Conservation (phyloP, 768 basidiomycete genomes). For the Boletales sp. region DNA sequence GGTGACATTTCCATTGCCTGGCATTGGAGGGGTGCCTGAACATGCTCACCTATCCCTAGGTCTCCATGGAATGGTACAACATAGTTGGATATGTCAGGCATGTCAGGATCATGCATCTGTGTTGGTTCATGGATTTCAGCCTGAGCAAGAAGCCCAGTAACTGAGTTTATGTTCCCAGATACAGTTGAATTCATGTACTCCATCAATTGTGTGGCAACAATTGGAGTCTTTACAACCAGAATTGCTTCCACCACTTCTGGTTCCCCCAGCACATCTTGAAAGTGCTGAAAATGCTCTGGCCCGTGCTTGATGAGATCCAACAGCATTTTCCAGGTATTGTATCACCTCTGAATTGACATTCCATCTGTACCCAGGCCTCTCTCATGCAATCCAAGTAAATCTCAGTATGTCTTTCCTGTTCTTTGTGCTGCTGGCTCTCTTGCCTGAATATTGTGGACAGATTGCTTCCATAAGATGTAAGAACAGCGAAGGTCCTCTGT, state of each 20-base stretch:
- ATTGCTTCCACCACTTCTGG: neutral
- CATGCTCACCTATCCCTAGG: neutral
- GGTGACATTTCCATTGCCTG: slow-evolving; percentile 5
- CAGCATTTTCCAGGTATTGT: neutral
- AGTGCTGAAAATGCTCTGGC: neutral
- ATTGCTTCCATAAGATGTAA: neutral
- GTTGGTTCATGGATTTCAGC: neutral
- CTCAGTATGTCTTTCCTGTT: neutral
- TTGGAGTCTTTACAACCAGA: neutral
- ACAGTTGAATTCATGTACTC: neutral
- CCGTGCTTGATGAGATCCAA: neutral
- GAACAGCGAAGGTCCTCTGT: neutral
- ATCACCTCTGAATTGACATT: neutral
- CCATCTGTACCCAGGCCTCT: neutral
- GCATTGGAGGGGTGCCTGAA: neutral
- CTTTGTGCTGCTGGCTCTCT: neutral
- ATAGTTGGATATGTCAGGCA: neutral
- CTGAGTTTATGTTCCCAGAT: neutral
- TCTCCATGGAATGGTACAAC: neutral
- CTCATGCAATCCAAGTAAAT: too few relatives aligned
- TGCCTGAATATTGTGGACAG: neutral
- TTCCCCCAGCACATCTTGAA: neutral
- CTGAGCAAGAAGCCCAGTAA: neutral
- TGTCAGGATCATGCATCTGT: neutral
- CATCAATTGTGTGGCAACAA: neutral